Evolutionary conservation across 2,329 filamentous ascomycete species (phyloP).

Genomic region (Macrophomina pseudophaseolina): DNA sequence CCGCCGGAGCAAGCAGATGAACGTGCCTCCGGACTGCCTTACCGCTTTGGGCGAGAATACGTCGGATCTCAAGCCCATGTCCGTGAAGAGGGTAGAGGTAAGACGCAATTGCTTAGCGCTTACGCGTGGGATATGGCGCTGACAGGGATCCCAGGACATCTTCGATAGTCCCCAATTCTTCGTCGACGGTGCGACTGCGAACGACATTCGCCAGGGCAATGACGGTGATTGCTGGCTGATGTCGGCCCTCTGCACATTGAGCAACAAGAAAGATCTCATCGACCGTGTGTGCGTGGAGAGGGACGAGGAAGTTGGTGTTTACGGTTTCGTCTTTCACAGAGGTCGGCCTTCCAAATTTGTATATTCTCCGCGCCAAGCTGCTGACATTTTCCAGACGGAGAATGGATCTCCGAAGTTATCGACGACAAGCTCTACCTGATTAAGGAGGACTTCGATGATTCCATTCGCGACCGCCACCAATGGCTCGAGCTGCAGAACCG

Average conservation of each 20-base stretch:
- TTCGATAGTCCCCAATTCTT: conserved; percentile 79
- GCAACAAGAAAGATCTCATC: conserved; percentile 72
- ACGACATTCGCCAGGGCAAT: conserved; percentile 77
- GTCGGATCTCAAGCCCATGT: conserved; percentile 63
- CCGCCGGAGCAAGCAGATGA: conserved; percentile 46
- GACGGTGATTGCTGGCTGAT: conserved; percentile 88
- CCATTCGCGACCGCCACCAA: conserved; percentile 72
- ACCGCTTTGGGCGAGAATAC: conserved; percentile 46
- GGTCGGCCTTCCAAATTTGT: conserved; percentile 38
- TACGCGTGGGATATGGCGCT: neutral
- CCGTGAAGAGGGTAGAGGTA: conserved; percentile 72
- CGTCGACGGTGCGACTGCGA: conserved; percentile 74
- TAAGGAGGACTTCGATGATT: conserved; percentile 77
- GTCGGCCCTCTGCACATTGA: conserved; percentile 76
- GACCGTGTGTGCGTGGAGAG: conserved; percentile 74
- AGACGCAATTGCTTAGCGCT: conserved; percentile 4
- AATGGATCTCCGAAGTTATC: conserved; percentile 86
- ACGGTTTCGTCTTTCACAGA: conserved; percentile 83
- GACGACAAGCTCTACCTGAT: conserved; percentile 88
- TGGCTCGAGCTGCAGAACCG: conserved; percentile 67
- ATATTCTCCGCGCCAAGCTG: conserved; percentile 6
- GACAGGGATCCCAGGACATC: conserved; percentile 68
- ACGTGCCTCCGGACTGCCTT: conserved; percentile 53
- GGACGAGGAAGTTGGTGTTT: conserved; percentile 76
- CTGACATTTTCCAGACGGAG: conserved; percentile 37